Base-by-base conservation (phyloP, 331 rosid species). In the Ulmus americana region DNA sequence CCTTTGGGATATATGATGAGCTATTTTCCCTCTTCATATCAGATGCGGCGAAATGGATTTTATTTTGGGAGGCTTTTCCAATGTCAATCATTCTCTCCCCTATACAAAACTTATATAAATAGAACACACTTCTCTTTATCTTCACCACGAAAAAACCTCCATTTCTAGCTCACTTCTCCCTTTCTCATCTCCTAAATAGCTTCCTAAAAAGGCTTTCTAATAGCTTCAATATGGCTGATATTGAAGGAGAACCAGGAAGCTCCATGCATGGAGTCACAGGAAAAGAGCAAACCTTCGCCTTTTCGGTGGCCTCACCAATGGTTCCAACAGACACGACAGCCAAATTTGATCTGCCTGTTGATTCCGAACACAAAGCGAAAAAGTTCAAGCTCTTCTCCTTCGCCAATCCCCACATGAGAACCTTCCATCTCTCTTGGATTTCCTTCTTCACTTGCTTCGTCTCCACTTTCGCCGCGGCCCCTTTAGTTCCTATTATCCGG, bases 181-280 rank as follows among this genome's bases (percentile, higher is more conserved):
- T 4, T 9, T 22, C 42, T 18, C 11, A 16, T 41, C 15, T 7
- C 7, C 12, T 39, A 13, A 4, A 18, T 7, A 61, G 8, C 6
- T 45, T 12, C 28, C 39, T 4, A 5, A 11, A 13, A 7, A 39
- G 3, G 2, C 1, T 48, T 14, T 46, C 9, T 3, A 7, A 5
- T 11, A 53, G 10, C 45, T 10, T 10, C 35, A 39, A 20, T 14
- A 87, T 90, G 97, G 73, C 64, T 6, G 75, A 76, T 0, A 45
- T 66, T 5, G 85, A 83, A 4, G 95, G 91, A 0, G 81, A 85
- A 14, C 96, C 96, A 7, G 97, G 91, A 52, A 86, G 86, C 90
- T 91, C 97, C 77, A 91, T 88, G 96, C 96, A 88, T 75, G 97
- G 97, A 74, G 96, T 88, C 0, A 91, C 95, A 0, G 97, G 97